Base-by-base conservation (phyloP, 1,284 basidiomycete genomes). In the Phlebopus sp. region DNA sequence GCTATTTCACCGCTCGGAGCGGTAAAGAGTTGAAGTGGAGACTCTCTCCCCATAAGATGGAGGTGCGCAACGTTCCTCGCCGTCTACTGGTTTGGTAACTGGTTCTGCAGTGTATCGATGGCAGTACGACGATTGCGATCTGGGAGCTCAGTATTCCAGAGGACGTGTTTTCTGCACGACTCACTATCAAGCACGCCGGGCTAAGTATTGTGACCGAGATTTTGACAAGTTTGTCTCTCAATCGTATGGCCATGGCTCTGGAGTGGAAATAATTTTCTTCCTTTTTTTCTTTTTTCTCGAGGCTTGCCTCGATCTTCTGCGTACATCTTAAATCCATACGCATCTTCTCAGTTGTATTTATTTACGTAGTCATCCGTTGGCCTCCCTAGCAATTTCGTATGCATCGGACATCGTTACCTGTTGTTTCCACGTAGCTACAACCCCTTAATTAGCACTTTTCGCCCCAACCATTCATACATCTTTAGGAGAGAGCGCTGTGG, bases 11-110 rank as follows among this genome's bases (percentile, higher is more conserved):
- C 42, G 77, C 81, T 17, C 84, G 81, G 55, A 79, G 75, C 55
- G 81, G 82, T 32, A 78, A 71, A 52, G 77, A 82, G 45, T 79
- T 79, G 65, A 89, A 88, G 65, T 89, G 86, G 86, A 80, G 77
- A 62, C 71, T 83, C 42, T 62, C 69, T 23, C 66, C 76, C 14
- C 68, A 76, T 47, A 74, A 77, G 48, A 79, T 86, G 74, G 86
- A 89, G 80, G 86, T 86, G 53, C 38, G 73, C 63, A 29, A 29
- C 31, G 25, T 38, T 44, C 34, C 21, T 23, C 17, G 31, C 21
- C 11, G n/a, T 14, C 30, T 15, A 8, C n/a, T 13, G 18, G 23
- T 4, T 18, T 21, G 11, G 46, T 53, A 42, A 51, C 30, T 18
- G 30, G 44, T 37, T 38, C 38, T 38, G 31, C 29, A 86, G 85